Conservation (phyloP, 345 rosid genomes). For the Brassica nigra region DNA sequence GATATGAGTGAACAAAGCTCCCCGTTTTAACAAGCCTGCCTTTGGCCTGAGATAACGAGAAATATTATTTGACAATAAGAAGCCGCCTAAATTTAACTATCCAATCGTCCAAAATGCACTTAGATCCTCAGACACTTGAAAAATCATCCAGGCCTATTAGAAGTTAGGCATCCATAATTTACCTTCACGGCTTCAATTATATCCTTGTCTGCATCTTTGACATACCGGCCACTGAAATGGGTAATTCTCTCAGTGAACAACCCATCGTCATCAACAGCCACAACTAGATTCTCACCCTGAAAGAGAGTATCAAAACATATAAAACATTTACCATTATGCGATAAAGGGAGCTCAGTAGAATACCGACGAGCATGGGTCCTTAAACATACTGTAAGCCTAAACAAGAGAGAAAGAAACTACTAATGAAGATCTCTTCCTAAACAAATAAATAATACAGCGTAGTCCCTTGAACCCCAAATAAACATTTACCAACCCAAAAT, state of each 20-base stretch:
- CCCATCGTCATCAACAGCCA: slow-evolving; percentile 98
- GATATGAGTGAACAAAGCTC: slow-evolving; percentile 79
- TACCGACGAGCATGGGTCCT: slow-evolving; percentile 3
- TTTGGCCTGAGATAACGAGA: slow-evolving; percentile 60
- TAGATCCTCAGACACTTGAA: slow-evolving; percentile 2
- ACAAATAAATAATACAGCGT: neutral
- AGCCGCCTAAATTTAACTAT: neutral
- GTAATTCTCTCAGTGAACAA: slow-evolving; percentile 72
- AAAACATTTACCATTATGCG: neutral
- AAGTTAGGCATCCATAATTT: slow-evolving; percentile 21
- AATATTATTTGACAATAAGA: neutral
- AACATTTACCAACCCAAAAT: slow-evolving; percentile 5
- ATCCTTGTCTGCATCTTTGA: slow-evolving; percentile 91
- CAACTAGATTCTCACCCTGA: slow-evolving; percentile 82
- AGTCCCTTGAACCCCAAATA: slow-evolving; percentile 12
- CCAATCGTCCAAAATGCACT: slow-evolving; percentile 8
- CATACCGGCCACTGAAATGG: slow-evolving; percentile 73
- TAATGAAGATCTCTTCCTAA: slow-evolving; percentile 6
- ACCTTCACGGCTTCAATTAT: slow-evolving; percentile 91
- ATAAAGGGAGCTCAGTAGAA: slow-evolving; percentile 8
- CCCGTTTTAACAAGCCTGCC: slow-evolving; percentile 93
- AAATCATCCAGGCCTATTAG: neutral
- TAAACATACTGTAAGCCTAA: slow-evolving; percentile 4
- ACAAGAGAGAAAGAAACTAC: slow-evolving; percentile 7
- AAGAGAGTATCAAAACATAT: slow-evolving; percentile 2